Conservation (phyloP, 1,284 basidiomycete species). For the Sporisorium reilianum region DNA sequence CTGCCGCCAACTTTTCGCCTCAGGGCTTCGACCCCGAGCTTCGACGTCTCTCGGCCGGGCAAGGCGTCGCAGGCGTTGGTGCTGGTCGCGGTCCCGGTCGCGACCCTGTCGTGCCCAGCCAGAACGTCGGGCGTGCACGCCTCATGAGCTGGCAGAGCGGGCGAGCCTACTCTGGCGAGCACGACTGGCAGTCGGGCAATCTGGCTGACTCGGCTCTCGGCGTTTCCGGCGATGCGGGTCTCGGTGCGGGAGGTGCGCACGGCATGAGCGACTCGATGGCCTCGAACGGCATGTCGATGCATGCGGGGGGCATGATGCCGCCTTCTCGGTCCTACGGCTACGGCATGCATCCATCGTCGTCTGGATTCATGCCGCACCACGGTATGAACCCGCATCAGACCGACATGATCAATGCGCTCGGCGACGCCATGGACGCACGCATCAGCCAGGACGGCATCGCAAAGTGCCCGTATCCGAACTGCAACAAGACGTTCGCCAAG, state of each 20-base stretch:
- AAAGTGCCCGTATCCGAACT: conserved; percentile 58
- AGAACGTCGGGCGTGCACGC: conserved; percentile 41
- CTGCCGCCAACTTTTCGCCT: conserved; percentile 26
- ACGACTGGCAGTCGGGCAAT: conserved; percentile 31
- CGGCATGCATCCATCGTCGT: conserved; percentile 25
- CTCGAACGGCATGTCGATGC: conserved; percentile 11
- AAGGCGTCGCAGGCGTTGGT: conserved; percentile 1
- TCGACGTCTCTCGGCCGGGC: conserved; percentile 34
- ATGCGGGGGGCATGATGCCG: conserved; percentile 36
- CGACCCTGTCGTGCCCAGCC: conserved; percentile 43
- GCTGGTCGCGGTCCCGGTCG: conserved; percentile 21
- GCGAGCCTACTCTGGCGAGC: conserved; percentile 16
- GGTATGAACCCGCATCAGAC: conserved; percentile 30
- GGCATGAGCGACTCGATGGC: conserved; percentile 10
- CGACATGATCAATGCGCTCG: conserved; percentile 60
- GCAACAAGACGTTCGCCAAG: conserved; percentile 67
- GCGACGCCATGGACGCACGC: conserved; percentile 58
- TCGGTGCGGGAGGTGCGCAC: conserved; percentile 10
- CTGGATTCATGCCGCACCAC: conserved; percentile 35
- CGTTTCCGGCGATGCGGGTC: conserved; percentile 9
- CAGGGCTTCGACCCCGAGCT: conserved; percentile 29
- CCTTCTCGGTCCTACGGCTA: conserved; percentile 35
- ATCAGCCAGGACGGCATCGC: conserved; percentile 61
- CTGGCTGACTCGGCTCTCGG: conserved; percentile 17
- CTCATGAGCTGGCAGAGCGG: conserved; percentile 51